phyloP scores from a whole-genome alignment of 805 yeast species.

The Schwanniomyces pseudopolymorphus region DNA sequence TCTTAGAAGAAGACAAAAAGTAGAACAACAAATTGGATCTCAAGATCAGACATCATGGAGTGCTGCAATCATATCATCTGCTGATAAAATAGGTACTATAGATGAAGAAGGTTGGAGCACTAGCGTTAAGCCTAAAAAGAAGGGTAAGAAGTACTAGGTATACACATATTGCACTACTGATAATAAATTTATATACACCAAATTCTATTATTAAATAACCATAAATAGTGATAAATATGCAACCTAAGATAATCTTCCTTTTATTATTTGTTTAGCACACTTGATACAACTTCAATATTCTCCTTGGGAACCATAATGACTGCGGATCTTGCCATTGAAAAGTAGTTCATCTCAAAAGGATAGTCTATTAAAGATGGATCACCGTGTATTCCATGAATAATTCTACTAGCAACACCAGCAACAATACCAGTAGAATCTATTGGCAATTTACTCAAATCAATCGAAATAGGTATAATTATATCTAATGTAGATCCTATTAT shows the following conservation, averaged over 20 bases:
- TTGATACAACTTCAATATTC: constrained; percentile 33
- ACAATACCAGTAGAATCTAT: constrained; percentile 65
- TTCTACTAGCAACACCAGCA: constrained; percentile 57
- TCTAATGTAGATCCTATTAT: constrained; percentile 60
- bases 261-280: constrained; percentile 13
- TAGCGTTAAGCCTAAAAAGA: constrained; percentile 38
- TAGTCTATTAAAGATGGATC: constrained; percentile 12
- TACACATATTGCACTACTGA: no score
- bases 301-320: constrained; percentile 60
- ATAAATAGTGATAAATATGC: background rate
- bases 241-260: background rate
- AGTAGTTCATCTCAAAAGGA: constrained; percentile 52
- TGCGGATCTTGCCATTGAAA: constrained; percentile 61
- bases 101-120: constrained; percentile 52
- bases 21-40: constrained; percentile 54
- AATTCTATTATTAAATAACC: background rate
- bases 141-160: constrained; percentile 28
- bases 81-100: constrained; percentile 35
- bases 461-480: constrained; percentile 52
- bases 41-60: constrained; percentile 62
- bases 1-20: constrained; percentile 68
- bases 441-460: constrained; percentile 55
- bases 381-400: constrained; percentile 32
- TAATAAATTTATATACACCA: background rate
- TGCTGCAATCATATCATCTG: constrained; percentile 56